Evolutionary conservation across 2,329 filamentous ascomycete species (phyloP), one percentile per base, ranked within the genome.

Genomic region (Alternaria consortialis): DNA sequence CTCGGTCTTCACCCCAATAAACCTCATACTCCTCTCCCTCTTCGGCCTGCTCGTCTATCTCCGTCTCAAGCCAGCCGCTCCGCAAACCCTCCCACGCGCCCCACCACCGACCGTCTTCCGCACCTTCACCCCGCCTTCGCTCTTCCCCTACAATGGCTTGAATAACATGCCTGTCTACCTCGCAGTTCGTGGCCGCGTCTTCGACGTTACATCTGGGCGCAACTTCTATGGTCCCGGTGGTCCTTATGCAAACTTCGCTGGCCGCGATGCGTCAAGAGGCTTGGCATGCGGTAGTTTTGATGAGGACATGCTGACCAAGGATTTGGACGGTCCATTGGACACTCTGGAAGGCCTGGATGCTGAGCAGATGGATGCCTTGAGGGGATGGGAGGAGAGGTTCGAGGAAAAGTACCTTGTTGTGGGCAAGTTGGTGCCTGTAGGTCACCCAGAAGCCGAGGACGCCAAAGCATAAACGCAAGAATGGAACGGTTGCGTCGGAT

Each of bases 221-320:
- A 94, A 96, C 83, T 98, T 98, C 80, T 99, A 99, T 81, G 95
- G 95, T 4, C 95, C 95, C 20, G 94, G 93, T 12, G 94, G 94
- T 0, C 93, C 94, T 2, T 99, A 99, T 79, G 90, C 90, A 79
- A 98, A 98, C 82, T 99, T 99, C 76, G 95, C 95, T 0, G 95
- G 95, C 0, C 85, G 94, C 39, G 95, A 99, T 80, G 95, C 95
- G 20, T 93, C 88, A 66, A 86, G 94, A 53, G 95, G 95, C 1
- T 82, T 99, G 62, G 94, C 95, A 1, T 92, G 88, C 79, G 92
- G 94, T 60, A 97, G 92, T 82, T 98, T 99, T 79, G 95, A 97
- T 77, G 88, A 92, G 83, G 91, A 94, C 7, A 97, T 98, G 93
- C 82, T 98, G 81, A 98, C 95, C 17, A 88, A 94, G 83, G 91